Conservation (phyloP, 2,329 filamentous ascomycete genomes). For the Dactylellina drechsleri region DNA sequence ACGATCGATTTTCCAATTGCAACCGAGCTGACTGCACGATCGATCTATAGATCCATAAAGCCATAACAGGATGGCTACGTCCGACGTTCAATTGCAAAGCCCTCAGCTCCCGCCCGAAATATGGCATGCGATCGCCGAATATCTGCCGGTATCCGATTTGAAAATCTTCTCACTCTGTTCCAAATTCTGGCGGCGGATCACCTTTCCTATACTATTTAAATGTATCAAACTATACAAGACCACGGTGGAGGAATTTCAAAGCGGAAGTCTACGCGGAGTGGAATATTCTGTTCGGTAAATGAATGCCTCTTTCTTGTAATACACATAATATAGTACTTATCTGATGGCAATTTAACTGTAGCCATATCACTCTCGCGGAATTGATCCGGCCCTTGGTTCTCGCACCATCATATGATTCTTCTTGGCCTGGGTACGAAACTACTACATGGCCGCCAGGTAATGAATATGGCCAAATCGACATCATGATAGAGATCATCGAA, state of each 20-base stretch:
- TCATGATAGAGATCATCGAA: slow-evolving; percentile 10
- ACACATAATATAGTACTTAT: neutral
- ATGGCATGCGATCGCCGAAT: neutral
- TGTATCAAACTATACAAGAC: neutral
- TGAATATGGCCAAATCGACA: neutral
- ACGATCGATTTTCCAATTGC: no score
- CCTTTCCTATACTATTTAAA: neutral
- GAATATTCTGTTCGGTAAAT: neutral
- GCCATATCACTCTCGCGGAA: no score
- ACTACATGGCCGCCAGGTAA: neutral
- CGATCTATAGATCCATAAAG: no score
- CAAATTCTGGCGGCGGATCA: neutral
- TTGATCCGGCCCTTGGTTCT: neutral
- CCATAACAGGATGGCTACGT: no score
- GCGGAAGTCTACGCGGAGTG: neutral
- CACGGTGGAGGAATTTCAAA: neutral
- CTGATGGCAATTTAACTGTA: no score
- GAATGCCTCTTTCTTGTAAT: neutral
- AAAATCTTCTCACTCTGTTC: neutral
- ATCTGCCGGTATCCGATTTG: neutral
- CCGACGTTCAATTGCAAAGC: no score
- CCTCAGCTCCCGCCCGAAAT: neutral
- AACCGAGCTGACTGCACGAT: no score
- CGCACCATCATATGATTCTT: no score
- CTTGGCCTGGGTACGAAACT: no score